These are phyloP conservation scores for Endocarpon pusillum DNA, from an alignment of 495 filamentous ascomycete genomes.

Conservation along the genomic window DNA sequence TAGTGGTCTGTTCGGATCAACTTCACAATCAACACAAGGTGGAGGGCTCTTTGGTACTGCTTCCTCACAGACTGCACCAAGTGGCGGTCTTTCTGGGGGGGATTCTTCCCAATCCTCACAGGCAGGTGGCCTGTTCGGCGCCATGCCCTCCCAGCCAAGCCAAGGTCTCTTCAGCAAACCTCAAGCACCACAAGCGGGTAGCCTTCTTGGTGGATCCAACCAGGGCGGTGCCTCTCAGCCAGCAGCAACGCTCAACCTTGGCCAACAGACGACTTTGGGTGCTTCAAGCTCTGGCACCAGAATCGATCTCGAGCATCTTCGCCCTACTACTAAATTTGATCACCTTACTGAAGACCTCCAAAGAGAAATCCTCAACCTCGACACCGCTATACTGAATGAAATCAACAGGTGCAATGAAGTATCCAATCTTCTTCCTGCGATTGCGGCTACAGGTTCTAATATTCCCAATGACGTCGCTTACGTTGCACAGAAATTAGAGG, in stretches of 20 bases:
- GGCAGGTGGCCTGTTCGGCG: slow-evolving; percentile 11
- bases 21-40: slow-evolving; percentile 19
- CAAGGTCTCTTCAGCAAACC: too few species aligned
- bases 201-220: too few species aligned
- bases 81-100: slow-evolving; percentile 23
- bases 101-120: slow-evolving; percentile 7
- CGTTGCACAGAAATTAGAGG: slow-evolving; percentile 52
- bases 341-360: slow-evolving; percentile 77
- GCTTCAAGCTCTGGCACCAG: slow-evolving; percentile 47
- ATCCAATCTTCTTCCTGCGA: slow-evolving; percentile 32
- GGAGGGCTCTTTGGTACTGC: slow-evolving; percentile 29
- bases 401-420: slow-evolving; percentile 37
- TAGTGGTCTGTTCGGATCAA: too few species aligned
- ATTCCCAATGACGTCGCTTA: slow-evolving; percentile 63
- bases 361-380: slow-evolving; percentile 52
- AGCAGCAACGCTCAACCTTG: slow-evolving; percentile 28
- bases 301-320: slow-evolving; percentile 57
- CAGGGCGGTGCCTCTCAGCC: slow-evolving; percentile 22
- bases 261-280: slow-evolving; percentile 24
- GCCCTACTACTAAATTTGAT: slow-evolving; percentile 75
- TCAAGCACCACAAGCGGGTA: too few species aligned
- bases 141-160: too few species aligned
- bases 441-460: slow-evolving; percentile 42
- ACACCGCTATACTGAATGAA: slow-evolving; percentile 53
- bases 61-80: slow-evolving; percentile 17